Percentiles rank a stretch among this genome's conserved stretches.
Evolutionary conservation across 208 protist genomes (phyloP).

Genomic region (Herpetomonas tarakana): DNA sequence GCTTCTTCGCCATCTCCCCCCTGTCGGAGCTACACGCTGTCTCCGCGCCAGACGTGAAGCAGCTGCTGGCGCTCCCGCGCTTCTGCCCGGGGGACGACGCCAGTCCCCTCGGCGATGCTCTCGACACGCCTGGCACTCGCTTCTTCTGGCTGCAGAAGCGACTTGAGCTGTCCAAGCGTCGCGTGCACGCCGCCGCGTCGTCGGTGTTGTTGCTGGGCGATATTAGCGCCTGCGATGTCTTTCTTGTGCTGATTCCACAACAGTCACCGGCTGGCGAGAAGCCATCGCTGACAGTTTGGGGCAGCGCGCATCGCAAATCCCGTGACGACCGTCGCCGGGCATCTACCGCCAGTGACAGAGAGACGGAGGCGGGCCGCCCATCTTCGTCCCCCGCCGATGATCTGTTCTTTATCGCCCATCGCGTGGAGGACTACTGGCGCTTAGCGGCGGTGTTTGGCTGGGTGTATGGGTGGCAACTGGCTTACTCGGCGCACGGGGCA

Average conservation of each 20-base stretch:
- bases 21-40: no score
- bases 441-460: slow-evolving; percentile 55
- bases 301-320: slow-evolving; percentile 6
- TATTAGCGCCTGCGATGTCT: slow-evolving; percentile 10
- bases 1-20: no score
- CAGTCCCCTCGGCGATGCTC: no score
- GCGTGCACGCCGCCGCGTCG: background rate
- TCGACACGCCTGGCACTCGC: no score
- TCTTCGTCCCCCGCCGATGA: slow-evolving; percentile 23
- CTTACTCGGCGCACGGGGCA: slow-evolving; percentile 43
- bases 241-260: slow-evolving; percentile 6
- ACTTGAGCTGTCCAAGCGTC: background rate
- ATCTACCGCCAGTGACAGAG: background rate
- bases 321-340: background rate
- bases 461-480: slow-evolving; percentile 80
- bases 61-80: no score
- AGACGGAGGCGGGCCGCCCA: background rate
- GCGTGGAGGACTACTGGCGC: slow-evolving; percentile 56
- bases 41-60: no score
- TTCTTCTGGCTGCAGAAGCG: slow-evolving; percentile 8
- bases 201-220: slow-evolving; percentile 8
- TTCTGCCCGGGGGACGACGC: no score
- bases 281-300: slow-evolving; percentile 18
- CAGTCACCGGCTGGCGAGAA: background rate
- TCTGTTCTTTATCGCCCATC: slow-evolving; percentile 57